Evolutionary conservation across 352 stramenopile genomes (phyloP), one percentile per base, ranked within the genome.

Genomic region (Phytophthora pluvialis): DNA sequence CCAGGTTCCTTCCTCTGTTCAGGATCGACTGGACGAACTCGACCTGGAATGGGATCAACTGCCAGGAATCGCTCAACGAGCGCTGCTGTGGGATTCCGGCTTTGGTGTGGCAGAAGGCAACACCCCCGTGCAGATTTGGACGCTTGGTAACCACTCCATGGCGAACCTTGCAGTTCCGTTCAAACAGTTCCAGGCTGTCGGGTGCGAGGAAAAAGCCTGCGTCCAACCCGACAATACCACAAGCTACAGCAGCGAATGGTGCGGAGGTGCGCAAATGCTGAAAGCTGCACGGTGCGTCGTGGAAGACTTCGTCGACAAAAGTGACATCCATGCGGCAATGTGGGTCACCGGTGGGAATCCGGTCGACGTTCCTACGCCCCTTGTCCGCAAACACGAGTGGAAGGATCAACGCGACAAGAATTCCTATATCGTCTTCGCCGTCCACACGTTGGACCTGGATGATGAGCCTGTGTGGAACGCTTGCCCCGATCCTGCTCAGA

Each of bases 31-130:
- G 15, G 45, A 50, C 16, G n/a, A 49, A 3, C 32, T 60, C 5
- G 5, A 40, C 5, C 21, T 64, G 3, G 21, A 32, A 5, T 70
- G 62, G 62, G 26, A 43, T 12, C 15, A 38, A n/a, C 31, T 72
- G 9, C 26, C 45, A 1, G 63, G 61, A 1, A 52, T 72, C 33
- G 56, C 46, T 5, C 67, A 75, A 40, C 67, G 67, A 26, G 62
- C 61, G 1, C n/a, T 74, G 12, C 35, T 74, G 5, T 74, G 67
- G 61, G 67, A 74, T 46, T 54, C 54, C 3, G 67, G 66, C 5
- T 74, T 67, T 16, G 66, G 29, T 0, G 2, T 67, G 7, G 29
- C 61, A 5, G 15, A 52, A 3, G 21, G 53, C 35, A 47, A 56
- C 9, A 0, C 1, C 0, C 26, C 48, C 1, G 64, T 71, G 45